These are phyloP conservation scores for Typha latifolia DNA, from an alignment of 176 grass and related monocot species.

Conservation along the genomic window DNA sequence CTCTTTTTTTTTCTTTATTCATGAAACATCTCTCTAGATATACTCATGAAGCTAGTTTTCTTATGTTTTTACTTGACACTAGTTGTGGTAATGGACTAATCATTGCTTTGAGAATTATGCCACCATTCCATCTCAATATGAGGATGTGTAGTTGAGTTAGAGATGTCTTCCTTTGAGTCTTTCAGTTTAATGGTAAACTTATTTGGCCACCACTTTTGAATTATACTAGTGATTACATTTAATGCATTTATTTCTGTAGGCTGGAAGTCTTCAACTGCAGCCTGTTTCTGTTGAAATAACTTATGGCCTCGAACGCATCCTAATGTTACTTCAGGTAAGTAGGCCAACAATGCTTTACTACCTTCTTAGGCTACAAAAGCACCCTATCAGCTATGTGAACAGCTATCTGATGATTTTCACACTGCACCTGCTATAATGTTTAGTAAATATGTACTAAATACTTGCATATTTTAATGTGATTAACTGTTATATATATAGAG, in stretches of 20 bases:
- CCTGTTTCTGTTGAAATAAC: constrained; percentile 97
- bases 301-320: constrained; percentile 96
- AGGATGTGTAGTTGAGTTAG: too few species aligned
- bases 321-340: constrained; percentile 92
- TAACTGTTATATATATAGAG: not conserved
- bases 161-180: too few species aligned
- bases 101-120: too few species aligned
- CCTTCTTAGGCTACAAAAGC: not conserved
- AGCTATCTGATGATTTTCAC: not conserved
- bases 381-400: not conserved
- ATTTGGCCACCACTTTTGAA: too few species aligned
- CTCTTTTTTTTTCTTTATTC: too few species aligned
- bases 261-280: constrained; percentile 78
- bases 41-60: too few species aligned
- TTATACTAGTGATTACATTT: not conserved
- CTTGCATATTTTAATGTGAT: not conserved
- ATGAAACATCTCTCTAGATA: too few species aligned
- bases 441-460: not conserved
- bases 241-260: constrained; percentile 36
- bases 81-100: too few species aligned
- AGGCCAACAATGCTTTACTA: constrained; percentile 10
- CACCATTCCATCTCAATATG: too few species aligned
- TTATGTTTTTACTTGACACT: too few species aligned
- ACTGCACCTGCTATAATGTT: not conserved
- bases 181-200: too few species aligned